Evolutionary conservation across 1,284 basidiomycete genomes (phyloP).

Genomic region (Cryptococcus neoformans): DNA sequence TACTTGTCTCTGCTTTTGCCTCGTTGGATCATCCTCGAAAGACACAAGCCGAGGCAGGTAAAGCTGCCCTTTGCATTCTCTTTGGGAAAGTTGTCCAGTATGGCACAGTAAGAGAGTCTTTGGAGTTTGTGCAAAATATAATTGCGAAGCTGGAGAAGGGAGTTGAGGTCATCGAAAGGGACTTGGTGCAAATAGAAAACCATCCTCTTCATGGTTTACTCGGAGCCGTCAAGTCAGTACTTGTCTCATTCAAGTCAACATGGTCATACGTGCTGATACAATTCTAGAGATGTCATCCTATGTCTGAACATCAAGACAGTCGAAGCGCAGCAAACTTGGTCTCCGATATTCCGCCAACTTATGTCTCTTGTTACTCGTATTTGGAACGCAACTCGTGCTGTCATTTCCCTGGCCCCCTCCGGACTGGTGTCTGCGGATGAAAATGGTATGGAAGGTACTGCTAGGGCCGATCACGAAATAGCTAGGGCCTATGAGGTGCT

Average conservation of each 20-base stretch:
- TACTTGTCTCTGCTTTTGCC: constrained; percentile 25
- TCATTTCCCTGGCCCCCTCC: constrained; percentile 35
- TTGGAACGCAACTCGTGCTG: constrained; percentile 38
- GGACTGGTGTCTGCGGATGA: constrained; percentile 2
- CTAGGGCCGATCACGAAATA: constrained; percentile 44
- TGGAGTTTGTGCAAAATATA: constrained; percentile 25
- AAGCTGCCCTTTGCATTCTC: constrained; percentile 36
- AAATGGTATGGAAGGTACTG: background rate
- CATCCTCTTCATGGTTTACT: constrained; percentile 43
- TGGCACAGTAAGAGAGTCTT: constrained; percentile 1
- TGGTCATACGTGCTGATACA: constrained; percentile 1
- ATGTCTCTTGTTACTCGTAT: constrained; percentile 28
- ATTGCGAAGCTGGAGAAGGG: constrained; percentile 28
- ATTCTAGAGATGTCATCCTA: constrained; percentile 25
- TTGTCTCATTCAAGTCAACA: background rate
- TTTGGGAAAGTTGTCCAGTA: constrained; percentile 27
- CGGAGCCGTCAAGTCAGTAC: constrained; percentile 32
- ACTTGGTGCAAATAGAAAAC: constrained; percentile 32
- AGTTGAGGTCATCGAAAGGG: constrained; percentile 25
- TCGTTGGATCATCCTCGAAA: constrained; percentile 42
- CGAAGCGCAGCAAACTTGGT: constrained; percentile 19
- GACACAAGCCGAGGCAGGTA: constrained; percentile 48
- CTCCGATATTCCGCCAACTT: constrained; percentile 23
- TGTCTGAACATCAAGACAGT: constrained; percentile 14
- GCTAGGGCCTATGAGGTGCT: constrained; percentile 44